Evolutionary conservation across 495 filamentous ascomycete species (phyloP).

Genomic region (Penicillium taxi): DNA sequence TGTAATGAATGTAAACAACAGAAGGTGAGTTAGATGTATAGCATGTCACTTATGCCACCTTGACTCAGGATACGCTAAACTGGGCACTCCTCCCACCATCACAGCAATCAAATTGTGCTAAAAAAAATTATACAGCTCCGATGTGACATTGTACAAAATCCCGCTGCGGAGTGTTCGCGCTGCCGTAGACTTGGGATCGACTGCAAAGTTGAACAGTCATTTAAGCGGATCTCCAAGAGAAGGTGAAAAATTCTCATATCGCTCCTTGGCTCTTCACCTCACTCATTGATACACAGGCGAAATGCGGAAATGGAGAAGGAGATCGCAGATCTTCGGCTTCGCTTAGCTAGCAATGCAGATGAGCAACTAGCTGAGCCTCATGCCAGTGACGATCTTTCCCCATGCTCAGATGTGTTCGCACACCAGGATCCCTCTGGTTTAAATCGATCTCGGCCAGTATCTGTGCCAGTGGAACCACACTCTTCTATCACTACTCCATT

Average conservation of each 20-base stretch:
- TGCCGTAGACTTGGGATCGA: conserved; percentile 40
- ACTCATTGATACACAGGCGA: conserved; percentile 24
- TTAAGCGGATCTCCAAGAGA: conserved; percentile 43
- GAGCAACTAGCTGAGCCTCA: conserved; percentile 21
- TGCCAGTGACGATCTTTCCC: conserved; percentile 30
- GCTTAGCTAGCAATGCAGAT: conserved; percentile 29
- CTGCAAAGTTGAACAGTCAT: conserved; percentile 42
- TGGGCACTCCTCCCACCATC: background rate
- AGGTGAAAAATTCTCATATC: conserved; percentile 19
- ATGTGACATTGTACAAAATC: conserved; percentile 43
- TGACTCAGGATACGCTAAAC: conserved; percentile 1
- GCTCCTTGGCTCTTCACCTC: background rate
- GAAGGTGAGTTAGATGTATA: conserved; percentile 35
- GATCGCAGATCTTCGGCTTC: conserved; percentile 41
- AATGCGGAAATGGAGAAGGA: conserved; percentile 47
- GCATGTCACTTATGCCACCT: conserved; percentile 4
- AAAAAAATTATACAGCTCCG: conserved; percentile 23
- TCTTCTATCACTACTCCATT: conserved; percentile 32
- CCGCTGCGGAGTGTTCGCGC: conserved; percentile 40
- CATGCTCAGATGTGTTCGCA: conserved; percentile 32
- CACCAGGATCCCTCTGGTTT: conserved; percentile 25
- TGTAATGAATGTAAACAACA: conserved; percentile 47
- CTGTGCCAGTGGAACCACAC: conserved; percentile 31
- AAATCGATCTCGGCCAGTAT: conserved; percentile 27
- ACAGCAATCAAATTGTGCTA: background rate